These are phyloP conservation scores for Butyriboletus loyo DNA, from an alignment of 768 basidiomycete species.

Conservation along the genomic window DNA sequence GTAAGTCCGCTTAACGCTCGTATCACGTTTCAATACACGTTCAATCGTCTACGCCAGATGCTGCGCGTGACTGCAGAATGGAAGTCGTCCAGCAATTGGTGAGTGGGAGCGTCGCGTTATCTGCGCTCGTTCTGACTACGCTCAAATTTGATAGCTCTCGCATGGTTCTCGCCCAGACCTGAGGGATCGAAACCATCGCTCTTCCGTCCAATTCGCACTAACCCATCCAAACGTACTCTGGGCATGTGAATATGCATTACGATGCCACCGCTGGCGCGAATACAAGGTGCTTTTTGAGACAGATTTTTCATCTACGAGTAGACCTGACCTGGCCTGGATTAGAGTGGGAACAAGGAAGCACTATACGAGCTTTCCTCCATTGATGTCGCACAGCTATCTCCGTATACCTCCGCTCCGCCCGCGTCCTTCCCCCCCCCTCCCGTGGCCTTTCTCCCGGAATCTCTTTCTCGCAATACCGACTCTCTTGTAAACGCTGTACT, in stretches of 20 bases:
- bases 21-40: neutral
- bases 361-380: conserved; percentile 24
- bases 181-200: conserved; percentile 68
- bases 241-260: conserved; percentile 65
- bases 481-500: conserved; percentile 54
- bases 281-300: conserved; percentile 42
- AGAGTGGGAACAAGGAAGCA: conserved; percentile 33
- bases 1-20: conserved; percentile 42
- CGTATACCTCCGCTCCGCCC: conserved; percentile 19
- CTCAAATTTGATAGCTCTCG: conserved; percentile 39
- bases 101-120: conserved; percentile 24
- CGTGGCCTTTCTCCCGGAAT: conserved; percentile 37
- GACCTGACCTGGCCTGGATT: conserved; percentile 4
- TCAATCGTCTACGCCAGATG: conserved; percentile 48
- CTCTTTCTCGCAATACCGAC: conserved; percentile 43
- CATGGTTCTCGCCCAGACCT: conserved; percentile 73
- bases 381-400: conserved; percentile 25
- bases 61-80: conserved; percentile 67
- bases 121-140: conserved; percentile 6
- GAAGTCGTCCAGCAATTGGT: conserved; percentile 69
- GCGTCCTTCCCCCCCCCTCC: conserved; percentile 29
- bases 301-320: neutral
- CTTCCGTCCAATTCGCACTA: conserved; percentile 67
- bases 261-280: conserved; percentile 59
- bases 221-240: conserved; percentile 62